Percentiles rank a stretch among this genome's conserved stretches.
Conservation (phyloP, 345 rosid genomes). For the Lenwebbia sp. region DNA sequence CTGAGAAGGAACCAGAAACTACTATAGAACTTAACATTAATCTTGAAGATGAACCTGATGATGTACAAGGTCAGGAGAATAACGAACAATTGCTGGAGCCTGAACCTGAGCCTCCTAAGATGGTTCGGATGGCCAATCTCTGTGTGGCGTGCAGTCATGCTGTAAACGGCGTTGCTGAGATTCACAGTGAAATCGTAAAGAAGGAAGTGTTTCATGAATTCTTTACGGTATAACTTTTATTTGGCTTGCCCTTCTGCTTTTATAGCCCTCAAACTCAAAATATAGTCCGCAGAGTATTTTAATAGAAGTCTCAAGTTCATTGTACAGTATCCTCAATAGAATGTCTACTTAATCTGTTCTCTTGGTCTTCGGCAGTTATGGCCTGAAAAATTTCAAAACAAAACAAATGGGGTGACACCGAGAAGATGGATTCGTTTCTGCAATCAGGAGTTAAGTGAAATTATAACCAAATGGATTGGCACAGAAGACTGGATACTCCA, state of each 20-base stretch:
- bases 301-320: neutral
- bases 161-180: conserved; percentile 45
- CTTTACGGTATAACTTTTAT: conserved; percentile 11
- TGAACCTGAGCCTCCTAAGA: conserved; percentile 24
- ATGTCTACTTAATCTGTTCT: neutral
- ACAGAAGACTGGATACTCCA: conserved; percentile 32
- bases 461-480: conserved; percentile 38
- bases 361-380: conserved; percentile 23
- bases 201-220: conserved; percentile 43
- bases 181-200: conserved; percentile 44
- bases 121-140: conserved; percentile 38
- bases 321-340: neutral
- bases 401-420: conserved; percentile 52
- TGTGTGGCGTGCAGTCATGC: conserved; percentile 30
- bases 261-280: neutral
- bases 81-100: conserved; percentile 8
- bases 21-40: neutral
- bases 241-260: neutral
- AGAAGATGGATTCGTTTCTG: conserved; percentile 48
- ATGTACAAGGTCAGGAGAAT: neutral
- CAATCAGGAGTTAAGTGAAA: conserved; percentile 30
- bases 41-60: conserved; percentile 1
- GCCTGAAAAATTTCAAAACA: conserved; percentile 49
- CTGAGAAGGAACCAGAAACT: conserved; percentile 2
- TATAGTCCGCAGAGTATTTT: neutral